These are phyloP conservation scores for Xylaria telfairii DNA, from an alignment of 495 filamentous ascomycete genomes.

Conservation along the genomic window DNA sequence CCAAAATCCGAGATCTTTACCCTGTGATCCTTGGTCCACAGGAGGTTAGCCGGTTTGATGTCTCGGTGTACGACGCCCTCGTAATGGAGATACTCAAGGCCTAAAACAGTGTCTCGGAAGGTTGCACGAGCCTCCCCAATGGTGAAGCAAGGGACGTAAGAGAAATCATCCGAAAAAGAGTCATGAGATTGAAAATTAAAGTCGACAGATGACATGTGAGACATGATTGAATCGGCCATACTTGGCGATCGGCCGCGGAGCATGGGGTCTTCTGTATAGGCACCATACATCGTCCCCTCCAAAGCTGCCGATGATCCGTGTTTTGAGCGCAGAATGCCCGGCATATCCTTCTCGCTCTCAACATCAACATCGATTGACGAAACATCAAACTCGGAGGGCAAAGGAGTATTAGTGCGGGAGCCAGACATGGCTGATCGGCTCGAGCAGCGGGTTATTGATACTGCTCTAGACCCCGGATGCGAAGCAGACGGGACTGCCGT, in stretches of 20 bases:
- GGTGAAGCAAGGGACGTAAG: constrained; percentile 89
- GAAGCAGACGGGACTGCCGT: constrained; percentile 38
- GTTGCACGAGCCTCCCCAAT: constrained; percentile 81
- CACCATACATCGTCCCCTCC: constrained; percentile 77
- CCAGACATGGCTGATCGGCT: constrained; percentile 52
- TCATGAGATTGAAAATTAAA: constrained; percentile 56
- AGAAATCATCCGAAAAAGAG: constrained; percentile 79
- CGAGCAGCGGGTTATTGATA: constrained; percentile 53
- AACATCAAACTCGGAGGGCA: constrained; percentile 51
- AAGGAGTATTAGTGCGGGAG: constrained; percentile 50
- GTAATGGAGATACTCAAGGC: constrained; percentile 94
- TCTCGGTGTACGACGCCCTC: constrained; percentile 97
- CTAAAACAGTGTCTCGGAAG: constrained; percentile 92
- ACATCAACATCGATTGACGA: constrained; percentile 39
- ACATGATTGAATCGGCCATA: constrained; percentile 65
- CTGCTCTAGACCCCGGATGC: constrained; percentile 44
- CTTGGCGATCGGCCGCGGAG: constrained; percentile 64
- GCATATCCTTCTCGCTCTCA: constrained; percentile 55
- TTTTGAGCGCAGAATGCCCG: constrained; percentile 51
- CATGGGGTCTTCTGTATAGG: constrained; percentile 64
- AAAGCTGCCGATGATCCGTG: constrained; percentile 62
- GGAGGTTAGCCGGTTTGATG: constrained; percentile 97
- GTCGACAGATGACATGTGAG: constrained; percentile 64
- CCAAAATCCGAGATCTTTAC: constrained; percentile 99
- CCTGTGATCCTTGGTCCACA: constrained; percentile 81